phyloP scores from a whole-genome alignment of 2,329 filamentous ascomycete genomes.

The Thelonectria rubi region DNA sequence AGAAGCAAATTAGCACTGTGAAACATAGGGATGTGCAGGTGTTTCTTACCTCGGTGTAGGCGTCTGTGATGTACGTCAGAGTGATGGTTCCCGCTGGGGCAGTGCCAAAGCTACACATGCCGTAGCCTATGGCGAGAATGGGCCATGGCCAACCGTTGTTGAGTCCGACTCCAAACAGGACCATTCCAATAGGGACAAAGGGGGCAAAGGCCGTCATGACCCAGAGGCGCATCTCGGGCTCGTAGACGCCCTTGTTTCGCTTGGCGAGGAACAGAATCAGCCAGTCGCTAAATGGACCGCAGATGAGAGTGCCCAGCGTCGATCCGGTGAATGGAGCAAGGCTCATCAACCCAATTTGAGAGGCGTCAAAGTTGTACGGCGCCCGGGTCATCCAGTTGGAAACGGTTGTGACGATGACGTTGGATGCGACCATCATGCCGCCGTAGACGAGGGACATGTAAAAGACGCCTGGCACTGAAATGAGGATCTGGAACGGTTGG shows the following conservation, averaged over 20 bases:
- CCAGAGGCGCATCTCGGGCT: conserved; percentile 53
- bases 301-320: conserved; percentile 48
- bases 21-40: background rate
- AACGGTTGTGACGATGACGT: conserved; percentile 1
- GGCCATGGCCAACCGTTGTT: conserved; percentile 11
- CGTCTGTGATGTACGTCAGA: conserved; percentile 13
- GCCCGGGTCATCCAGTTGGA: conserved; percentile 28
- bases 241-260: conserved; percentile 51
- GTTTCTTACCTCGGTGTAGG: background rate
- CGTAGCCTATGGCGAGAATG: conserved; percentile 7
- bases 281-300: conserved; percentile 50
- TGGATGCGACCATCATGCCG: conserved; percentile 1
- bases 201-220: background rate
- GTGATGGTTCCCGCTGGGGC: conserved; percentile 6
- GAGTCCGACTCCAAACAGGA: conserved; percentile 11
- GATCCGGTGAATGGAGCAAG: conserved; percentile 47
- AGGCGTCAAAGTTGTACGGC: conserved; percentile 43
- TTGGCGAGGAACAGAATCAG: conserved; percentile 48
- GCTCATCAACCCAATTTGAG: conserved; percentile 39
- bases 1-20: background rate
- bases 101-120: conserved; percentile 9
- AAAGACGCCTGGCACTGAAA: conserved; percentile 15
- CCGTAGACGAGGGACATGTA: conserved; percentile 23
- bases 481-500: conserved; percentile 24
- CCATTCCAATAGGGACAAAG: background rate